Evolutionary conservation across 2,329 filamentous ascomycete species (phyloP), one percentile per base, ranked within the genome.

Genomic region (Phyllosticta citrichinensis): DNA sequence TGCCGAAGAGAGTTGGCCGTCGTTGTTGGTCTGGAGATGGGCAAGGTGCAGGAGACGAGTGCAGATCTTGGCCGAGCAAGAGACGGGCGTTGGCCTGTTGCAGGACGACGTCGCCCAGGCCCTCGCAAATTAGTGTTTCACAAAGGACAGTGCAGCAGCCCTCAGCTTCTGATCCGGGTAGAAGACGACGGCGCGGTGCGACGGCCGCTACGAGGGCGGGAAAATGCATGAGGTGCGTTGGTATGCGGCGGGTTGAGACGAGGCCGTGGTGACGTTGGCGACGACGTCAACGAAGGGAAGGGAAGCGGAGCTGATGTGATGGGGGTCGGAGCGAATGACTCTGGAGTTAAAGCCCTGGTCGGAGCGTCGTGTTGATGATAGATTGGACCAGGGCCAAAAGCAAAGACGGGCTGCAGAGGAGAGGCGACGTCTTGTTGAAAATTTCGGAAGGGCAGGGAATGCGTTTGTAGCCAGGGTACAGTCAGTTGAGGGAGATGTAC

Each of bases 361-460:
- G 35, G 58, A 47, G 17, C 53, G 52, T 56, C 58, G 58, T 60
- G 58, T 60, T 60, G 58, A 51, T 52, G 58, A 56, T 60, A 54
- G 58, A 60, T 60, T 60, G 58, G 58, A 55, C 58, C 53, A 56
- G 53, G 53, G 40, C 51, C n/a, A 56, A 60, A 60, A 60, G 58
- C 58, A 60, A 60, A 55, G 55, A 47, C 27, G n/a, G 40, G 6
- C 17, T n/a, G 40, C 14, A 17, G 40, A 40, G 35, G 35, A 40
- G 35, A 5, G 10, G 12, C n/a, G 40, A 47, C 35, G 35, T 40
- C 17, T 40, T 40, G 12, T 47, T n/a, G 40, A 47, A 14, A 47
- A n/a, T 47, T n/a, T 40, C 10, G 35, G 17, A 8, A 12, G 40
- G 40, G 40, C 40, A 47, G 40, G 40, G 40, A 47, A 47, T 8